phyloP scores from a whole-genome alignment of 2,329 filamentous ascomycete genomes.

The Diplodia seriata region DNA sequence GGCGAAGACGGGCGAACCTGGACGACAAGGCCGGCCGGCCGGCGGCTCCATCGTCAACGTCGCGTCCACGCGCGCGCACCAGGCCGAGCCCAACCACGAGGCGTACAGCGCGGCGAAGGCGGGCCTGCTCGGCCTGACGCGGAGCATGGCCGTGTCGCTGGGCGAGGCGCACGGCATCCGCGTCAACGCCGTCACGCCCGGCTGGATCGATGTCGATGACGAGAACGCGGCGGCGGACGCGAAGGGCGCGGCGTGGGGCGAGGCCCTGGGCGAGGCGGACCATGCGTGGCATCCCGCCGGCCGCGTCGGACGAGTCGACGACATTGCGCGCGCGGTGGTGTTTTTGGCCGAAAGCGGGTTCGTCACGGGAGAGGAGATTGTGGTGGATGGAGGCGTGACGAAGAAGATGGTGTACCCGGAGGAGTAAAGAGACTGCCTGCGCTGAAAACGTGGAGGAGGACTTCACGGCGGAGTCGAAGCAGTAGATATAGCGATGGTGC shows the following conservation, averaged over 20 bases:
- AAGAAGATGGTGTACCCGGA: slow-evolving; percentile 56
- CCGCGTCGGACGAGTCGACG: slow-evolving; percentile 58
- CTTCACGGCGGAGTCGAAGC: neutral
- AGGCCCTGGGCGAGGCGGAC: slow-evolving; percentile 55
- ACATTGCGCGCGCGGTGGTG: slow-evolving; percentile 52
- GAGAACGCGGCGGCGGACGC: slow-evolving; percentile 53
- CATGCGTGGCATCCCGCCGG: slow-evolving; percentile 59
- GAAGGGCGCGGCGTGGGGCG: slow-evolving; percentile 53
- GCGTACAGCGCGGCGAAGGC: slow-evolving; percentile 60
- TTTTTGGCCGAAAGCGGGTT: slow-evolving; percentile 51
- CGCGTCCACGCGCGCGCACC: slow-evolving; percentile 58
- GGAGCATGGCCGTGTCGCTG: slow-evolving; percentile 57
- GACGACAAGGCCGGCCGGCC: neutral
- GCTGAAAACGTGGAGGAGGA: too few relatives aligned
- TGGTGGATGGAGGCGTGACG: slow-evolving; percentile 56
- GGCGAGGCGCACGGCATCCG: slow-evolving; percentile 53
- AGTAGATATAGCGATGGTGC: too few relatives aligned
- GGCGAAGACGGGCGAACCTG: slow-evolving; percentile 31
- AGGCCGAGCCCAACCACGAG: slow-evolving; percentile 59
- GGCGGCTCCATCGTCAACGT: slow-evolving; percentile 53
- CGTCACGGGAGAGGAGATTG: slow-evolving; percentile 55
- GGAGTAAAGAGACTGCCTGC: slow-evolving; percentile 15
- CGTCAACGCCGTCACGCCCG: slow-evolving; percentile 59
- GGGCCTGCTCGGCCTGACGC: slow-evolving; percentile 58
- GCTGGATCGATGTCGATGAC: slow-evolving; percentile 60